phyloP scores from a whole-genome alignment of 192 early-diverging fungal species.

The Coemansia sp. region DNA sequence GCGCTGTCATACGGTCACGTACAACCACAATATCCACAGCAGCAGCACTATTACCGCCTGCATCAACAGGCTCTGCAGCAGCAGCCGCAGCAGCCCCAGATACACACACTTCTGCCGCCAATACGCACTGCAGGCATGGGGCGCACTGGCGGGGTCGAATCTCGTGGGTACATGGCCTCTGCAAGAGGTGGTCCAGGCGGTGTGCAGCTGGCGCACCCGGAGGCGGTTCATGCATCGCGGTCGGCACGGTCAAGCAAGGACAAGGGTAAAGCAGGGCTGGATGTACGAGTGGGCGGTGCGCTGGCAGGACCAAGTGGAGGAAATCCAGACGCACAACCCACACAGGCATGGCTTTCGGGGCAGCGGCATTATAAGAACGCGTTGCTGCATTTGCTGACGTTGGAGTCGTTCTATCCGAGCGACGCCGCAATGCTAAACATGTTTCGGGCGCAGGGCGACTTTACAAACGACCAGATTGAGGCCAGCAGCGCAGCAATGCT shows the following conservation, averaged over 20 bases:
- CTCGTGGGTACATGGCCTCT: background rate
- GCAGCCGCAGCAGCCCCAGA: slow-evolving; percentile 9
- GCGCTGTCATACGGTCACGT: slow-evolving; percentile 6
- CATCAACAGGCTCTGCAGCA: slow-evolving; percentile 25
- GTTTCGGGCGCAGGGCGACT: slow-evolving; percentile 40
- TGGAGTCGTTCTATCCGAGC: slow-evolving; percentile 54
- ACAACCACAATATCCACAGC: slow-evolving; percentile 9
- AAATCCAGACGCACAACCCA: slow-evolving; percentile 40
- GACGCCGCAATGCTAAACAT: slow-evolving; percentile 49
- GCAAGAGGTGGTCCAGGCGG: slow-evolving; percentile 4
- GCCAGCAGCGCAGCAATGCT: slow-evolving; percentile 25
- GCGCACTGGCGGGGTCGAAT: slow-evolving; percentile 2
- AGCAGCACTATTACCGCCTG: slow-evolving; percentile 6
- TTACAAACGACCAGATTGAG: slow-evolving; percentile 45
- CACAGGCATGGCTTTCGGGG: slow-evolving; percentile 23
- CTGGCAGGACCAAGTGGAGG: slow-evolving; percentile 1
- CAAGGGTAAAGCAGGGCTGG: slow-evolving; percentile 15
- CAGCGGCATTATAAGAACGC: slow-evolving; percentile 48
- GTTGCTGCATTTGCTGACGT: slow-evolving; percentile 43
- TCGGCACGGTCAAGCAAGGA: background rate
- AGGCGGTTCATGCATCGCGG: background rate
- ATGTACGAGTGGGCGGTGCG: background rate
- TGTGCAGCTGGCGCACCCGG: slow-evolving; percentile 20
- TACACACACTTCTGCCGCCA: slow-evolving; percentile 25
- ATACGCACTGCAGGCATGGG: slow-evolving; percentile 14